Base-by-base conservation (phyloP, 495 filamentous ascomycete genomes). In the Aspergillus cavernicola region DNA sequence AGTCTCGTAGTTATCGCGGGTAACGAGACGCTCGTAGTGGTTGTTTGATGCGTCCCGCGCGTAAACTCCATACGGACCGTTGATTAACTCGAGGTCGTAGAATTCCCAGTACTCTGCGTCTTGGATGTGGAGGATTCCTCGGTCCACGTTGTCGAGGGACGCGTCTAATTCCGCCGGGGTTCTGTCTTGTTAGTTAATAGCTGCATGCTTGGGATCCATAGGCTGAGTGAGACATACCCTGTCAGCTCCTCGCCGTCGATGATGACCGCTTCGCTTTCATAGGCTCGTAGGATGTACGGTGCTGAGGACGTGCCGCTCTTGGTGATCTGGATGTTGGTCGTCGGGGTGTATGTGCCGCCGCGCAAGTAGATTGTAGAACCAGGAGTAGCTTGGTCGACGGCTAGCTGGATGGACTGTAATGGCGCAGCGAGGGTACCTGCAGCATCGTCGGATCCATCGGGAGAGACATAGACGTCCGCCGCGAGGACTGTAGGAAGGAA, bases 41-140 rank as follows among this genome's bases (percentile, higher is more conserved):
- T 60, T 60, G 44, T 60, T 60, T 5, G 57, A 60, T 5, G 57
- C 47, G 23, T 60, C 57, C 0, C 57, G 53, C 13, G 52, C 31
- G 22, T 60, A 60, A 18, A 60, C 43, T 2, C 57, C 57, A 26
- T 60, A 60, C 20, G 57, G 57, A 1, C 57, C 57, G 13, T 60
- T 49, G 28, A 60, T 56, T 36, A 60, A 36, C n/a, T 56, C 57
- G 9, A 60, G 57, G 38, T 60, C 57, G 26, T 56, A 56, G 31
- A 60, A 56, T 41, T 56, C 52, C 57, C 57, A 60, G 43, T 60
- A 60, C 6, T 60, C 43, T 9, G 57, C 57, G 24, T 55, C 49
- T 22, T 60, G 33, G 20, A 60, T 56, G 23, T 60, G 57, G 3
- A 60, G 46, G 33, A 60, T 56, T 3, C 57, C 57, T 3, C 57